These are phyloP conservation scores for Hanseniaspora clermontiae DNA, from an alignment of 805 yeast species.

Conservation along the genomic window DNA sequence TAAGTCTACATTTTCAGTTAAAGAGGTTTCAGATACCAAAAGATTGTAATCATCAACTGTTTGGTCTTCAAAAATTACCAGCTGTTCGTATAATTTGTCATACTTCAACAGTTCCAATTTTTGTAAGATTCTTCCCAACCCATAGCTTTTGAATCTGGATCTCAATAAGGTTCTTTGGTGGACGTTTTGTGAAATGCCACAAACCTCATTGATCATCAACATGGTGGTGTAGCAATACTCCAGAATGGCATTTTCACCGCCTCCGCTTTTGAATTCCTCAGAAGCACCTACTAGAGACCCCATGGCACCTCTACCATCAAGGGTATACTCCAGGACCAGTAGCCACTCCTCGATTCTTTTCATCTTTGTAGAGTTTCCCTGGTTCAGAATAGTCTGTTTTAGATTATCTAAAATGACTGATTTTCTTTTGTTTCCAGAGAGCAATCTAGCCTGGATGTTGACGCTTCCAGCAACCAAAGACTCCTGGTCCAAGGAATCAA, in stretches of 20 bases:
- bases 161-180: constrained; percentile 26
- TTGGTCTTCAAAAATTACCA: constrained; percentile 45
- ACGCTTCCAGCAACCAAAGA: constrained; percentile 21
- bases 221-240: constrained; percentile 27
- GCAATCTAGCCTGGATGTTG: constrained; percentile 19
- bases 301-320: constrained; percentile 77
- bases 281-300: constrained; percentile 90
- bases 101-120: constrained; percentile 45
- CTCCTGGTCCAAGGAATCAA: constrained; percentile 28
- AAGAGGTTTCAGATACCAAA: constrained; percentile 20
- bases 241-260: constrained; percentile 32
- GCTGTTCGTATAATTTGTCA: constrained; percentile 53
- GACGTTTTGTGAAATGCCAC: constrained; percentile 22
- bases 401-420: constrained; percentile 9
- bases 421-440: constrained; percentile 11
- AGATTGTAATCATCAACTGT: constrained; percentile 27
- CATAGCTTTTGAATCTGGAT: constrained; percentile 25
- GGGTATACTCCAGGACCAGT: constrained; percentile 46
- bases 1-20: constrained; percentile 32
- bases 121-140: constrained; percentile 25
- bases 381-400: constrained; percentile 7
- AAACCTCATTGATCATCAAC: constrained; percentile 25
- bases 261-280: constrained; percentile 49
- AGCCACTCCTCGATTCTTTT: constrained; percentile 64
- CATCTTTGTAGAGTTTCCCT: constrained; percentile 23